Evolutionary conservation across 2,329 filamentous ascomycete genomes (phyloP).

Genomic region (Scedosporium boydii): DNA sequence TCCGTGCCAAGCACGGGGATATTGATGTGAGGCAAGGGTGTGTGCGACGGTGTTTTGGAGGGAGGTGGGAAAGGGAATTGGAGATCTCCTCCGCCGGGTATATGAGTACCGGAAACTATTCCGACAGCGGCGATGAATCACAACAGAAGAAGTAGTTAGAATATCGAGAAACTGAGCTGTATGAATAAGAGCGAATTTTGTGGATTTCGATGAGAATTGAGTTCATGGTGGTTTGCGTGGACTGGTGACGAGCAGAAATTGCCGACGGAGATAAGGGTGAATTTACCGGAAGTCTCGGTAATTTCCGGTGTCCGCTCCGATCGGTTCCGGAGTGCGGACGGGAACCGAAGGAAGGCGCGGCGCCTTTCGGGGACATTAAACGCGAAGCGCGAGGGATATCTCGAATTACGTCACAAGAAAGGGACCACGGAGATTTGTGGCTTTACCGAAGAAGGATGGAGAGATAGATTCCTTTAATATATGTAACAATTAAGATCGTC

Average conservation of each 20-base stretch:
- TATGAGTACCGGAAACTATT: neutral
- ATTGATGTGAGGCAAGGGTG: neutral
- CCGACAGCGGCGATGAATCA: neutral
- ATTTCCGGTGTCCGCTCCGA: neutral
- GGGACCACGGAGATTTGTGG: no score
- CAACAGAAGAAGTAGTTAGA: neutral
- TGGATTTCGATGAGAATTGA: neutral
- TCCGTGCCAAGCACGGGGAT: neutral
- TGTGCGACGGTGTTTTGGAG: neutral
- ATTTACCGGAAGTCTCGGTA: neutral
- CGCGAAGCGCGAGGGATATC: no score
- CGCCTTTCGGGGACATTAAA: no score
- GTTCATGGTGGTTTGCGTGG: neutral
- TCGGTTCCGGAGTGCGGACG: no score
- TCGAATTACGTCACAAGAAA: no score
- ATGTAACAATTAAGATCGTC: no score
- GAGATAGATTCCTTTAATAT: no score
- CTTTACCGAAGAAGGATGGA: no score
- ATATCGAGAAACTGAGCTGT: neutral
- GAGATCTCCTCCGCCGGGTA: neutral
- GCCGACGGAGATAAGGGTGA: slow-evolving; percentile 1
- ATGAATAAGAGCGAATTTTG: neutral
- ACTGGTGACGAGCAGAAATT: neutral
- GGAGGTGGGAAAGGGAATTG: neutral
- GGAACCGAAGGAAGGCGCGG: no score